Conservation (phyloP, 208 protist genomes). For the Acanthamoeba healyi region DNA sequence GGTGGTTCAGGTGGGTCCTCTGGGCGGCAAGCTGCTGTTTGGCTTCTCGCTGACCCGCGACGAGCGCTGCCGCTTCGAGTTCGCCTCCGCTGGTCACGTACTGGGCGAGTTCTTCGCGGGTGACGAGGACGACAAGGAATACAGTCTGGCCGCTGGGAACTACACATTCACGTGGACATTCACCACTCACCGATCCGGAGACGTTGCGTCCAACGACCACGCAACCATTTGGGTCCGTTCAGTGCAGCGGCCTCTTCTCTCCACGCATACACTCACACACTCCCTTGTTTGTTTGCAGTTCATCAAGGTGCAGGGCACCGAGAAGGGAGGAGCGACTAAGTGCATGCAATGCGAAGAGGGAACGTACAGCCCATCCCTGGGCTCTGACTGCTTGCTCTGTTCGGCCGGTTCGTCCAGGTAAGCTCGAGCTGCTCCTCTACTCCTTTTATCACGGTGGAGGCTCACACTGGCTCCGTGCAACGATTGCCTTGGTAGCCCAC, state of each 20-base stretch:
- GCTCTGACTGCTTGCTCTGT: neutral
- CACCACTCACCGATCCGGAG: conserved; percentile 27
- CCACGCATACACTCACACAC: too few relatives aligned
- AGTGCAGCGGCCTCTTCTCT: neutral
- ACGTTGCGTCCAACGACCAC: neutral
- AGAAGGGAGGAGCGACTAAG: neutral
- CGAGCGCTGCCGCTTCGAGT: conserved; percentile 48
- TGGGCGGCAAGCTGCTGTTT: neutral
- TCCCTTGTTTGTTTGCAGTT: too few relatives aligned
- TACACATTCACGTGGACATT: conserved; percentile 25
- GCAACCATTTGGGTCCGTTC: conserved; percentile 12
- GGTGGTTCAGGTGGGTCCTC: neutral
- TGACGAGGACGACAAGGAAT: neutral
- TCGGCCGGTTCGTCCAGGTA: conserved; percentile 1
- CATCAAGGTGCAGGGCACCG: neutral
- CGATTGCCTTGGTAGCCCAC: neutral
- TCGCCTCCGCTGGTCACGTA: neutral
- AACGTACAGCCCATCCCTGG: neutral
- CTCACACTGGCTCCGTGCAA: too few relatives aligned
- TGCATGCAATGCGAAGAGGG: neutral
- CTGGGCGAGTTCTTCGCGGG: neutral
- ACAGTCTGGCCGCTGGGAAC: neutral
- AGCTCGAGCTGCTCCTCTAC: neutral
- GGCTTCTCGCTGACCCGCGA: neutral
- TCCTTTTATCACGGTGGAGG: too few relatives aligned